Evolutionary conservation across 2,329 filamentous ascomycete genomes (phyloP), one percentile per base, ranked within the genome.

Genomic region (Pseudohalonectria lignicola): DNA sequence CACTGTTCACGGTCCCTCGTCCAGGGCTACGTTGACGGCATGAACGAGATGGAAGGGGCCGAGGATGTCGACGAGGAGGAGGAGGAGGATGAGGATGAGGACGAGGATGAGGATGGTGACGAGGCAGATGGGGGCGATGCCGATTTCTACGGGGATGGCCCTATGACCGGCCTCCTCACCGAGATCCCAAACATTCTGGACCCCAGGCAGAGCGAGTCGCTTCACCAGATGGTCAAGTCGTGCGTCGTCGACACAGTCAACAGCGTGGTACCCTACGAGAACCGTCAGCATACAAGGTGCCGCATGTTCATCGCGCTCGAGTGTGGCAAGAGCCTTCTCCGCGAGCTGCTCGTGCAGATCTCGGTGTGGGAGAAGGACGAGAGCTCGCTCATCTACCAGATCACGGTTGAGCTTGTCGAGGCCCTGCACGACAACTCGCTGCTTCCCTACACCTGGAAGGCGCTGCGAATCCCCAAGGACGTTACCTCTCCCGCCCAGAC

Each of bases 161-260:
- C 85, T 17, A 71, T 85, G 53, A 82, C 86, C 15, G 90, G 90
- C 11, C 64, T 96, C 12, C 64, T 96, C 39, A 95, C 90, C 0
- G 90, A 96, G 55, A 86, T 96, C 11, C 90, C 90, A 21, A 83
- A 96, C 47, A 94, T 95, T 28, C 69, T 96, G 21, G 88, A 93
- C 31, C 90, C 90, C 0, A 88, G 87, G 40, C 90, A 96, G 59
- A 95, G 95, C 39, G 90, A 96, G 59, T 88, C 92, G 5, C 64
- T 96, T 38, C 90, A 94, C 39, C 94, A 95, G 88, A 93, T 95
- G 42, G 82, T 96, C 50, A 94, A 95, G 65, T 88, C 86, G 12
- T 93, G 88, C 44, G 93, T 96, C 38, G 77, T 94, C 17, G 85
- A 93, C 50, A 79, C 77, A n/a, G 69, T 76, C 42, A 84, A 83